Evolutionary conservation across 202 grass and related monocot species (phyloP), one percentile per base, ranked within the genome.

Genomic region (Saccharum hybrid): DNA sequence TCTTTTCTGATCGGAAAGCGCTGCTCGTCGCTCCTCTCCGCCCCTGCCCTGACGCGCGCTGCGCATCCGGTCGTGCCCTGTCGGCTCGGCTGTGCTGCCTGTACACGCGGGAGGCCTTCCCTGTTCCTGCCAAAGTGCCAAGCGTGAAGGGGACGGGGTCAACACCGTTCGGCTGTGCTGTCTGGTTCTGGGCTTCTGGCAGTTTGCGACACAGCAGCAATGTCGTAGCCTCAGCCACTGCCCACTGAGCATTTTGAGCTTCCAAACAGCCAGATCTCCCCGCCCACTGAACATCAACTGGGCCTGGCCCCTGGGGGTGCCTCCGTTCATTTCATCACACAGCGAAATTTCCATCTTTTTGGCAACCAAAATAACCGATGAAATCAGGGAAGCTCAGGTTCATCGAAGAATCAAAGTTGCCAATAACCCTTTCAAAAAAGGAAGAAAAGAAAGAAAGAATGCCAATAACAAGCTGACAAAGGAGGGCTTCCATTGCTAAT

Each of bases 1-100:
- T 51, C 59, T 38, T 77, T 57, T 66, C 13, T 59, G 52, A 81
- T 21, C 36, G 46, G 36, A 37, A 69, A 45, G 48, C 73, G 67
- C 49, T 76, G 40, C 10, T 43, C 64, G 11, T 14, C 46, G 15
- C 8, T 61, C 43, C 10, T 4, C 42, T 28, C 21, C 30, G 39
- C 15, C 6, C 34, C 2, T 41, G 16, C 38, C 36, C 70, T 4
- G 74, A 26, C 22, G 11, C 31, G 2, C 30, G 10, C 14, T 52
- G 49, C 13, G 30, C 71, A 48, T 18, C 18, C 36, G 72, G 22
- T 59, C 82, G 51, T 76, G 72, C 82, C 37, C 10, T 68, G 72
- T 31, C 52, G 52, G 43, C 6, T 10, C 52, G 52, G 43, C 6
- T 10, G 13, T 34, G 77, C 43, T 56, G 49, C 16, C 16, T 54